A percentile compares a stretch with the other conserved stretches of the same genome.
Evolutionary conservation across 192 early-diverging fungal genomes (phyloP).

Genomic region (Backusella mclennaniae): DNA sequence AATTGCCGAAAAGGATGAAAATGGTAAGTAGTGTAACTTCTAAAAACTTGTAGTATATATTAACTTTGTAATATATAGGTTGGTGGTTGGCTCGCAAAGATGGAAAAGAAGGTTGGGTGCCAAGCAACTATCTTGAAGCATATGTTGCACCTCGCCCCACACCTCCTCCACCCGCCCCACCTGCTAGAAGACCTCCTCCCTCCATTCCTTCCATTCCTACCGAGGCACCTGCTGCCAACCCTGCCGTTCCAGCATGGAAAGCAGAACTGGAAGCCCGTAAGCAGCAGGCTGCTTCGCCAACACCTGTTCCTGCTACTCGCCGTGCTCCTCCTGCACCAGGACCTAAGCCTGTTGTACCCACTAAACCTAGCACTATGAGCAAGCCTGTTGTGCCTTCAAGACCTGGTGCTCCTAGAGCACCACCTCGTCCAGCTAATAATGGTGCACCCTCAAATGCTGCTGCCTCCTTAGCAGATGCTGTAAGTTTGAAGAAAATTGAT

Average conservation of each 20-base stretch:
- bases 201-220: conserved; percentile 17
- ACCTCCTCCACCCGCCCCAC: conserved; percentile 43
- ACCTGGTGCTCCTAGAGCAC: conserved; percentile 32
- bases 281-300: conserved; percentile 28
- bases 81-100: conserved; percentile 61
- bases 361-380: conserved; percentile 23
- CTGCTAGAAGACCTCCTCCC: conserved; percentile 27
- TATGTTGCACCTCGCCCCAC: conserved; percentile 42
- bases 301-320: conserved; percentile 27
- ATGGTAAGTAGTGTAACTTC: conserved; percentile 49
- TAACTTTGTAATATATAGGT: conserved; percentile 30
- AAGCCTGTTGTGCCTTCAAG: conserved; percentile 42
- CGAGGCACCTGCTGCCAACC: conserved; percentile 5
- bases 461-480: conserved; percentile 40
- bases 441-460: conserved; percentile 26
- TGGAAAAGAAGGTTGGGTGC: conserved; percentile 70
- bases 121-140: conserved; percentile 76
- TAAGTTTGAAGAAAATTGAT: conserved; percentile 20
- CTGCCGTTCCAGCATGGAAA: conserved; percentile 43
- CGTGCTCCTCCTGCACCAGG: conserved; percentile 28
- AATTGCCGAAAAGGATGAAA: conserved; percentile 62
- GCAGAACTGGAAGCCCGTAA: conserved; percentile 55
- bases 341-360: conserved; percentile 39
- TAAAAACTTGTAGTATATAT: conserved; percentile 8
- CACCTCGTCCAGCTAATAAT: conserved; percentile 27